Evolutionary conservation across 1,284 basidiomycete species (phyloP), one percentile per base, ranked within the genome.

Genomic region (Wallemia hederae): DNA sequence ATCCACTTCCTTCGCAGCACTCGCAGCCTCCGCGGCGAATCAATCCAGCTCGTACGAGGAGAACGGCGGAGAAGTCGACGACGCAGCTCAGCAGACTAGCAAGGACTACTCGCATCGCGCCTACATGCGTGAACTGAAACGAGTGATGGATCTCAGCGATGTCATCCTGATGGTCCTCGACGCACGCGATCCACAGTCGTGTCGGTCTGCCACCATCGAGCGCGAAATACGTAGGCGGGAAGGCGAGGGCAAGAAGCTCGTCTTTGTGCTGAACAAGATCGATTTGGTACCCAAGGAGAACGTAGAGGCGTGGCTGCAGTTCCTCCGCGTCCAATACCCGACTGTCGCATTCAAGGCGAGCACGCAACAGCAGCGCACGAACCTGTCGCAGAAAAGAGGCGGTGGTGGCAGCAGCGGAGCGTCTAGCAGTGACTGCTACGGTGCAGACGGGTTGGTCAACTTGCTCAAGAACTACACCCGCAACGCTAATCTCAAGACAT

Each of bases 281-380:
- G 89, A 96, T 70, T 77, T 98, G 2, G 82, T 98, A 1, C 89
- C 92, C 1, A 77, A 80, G 59, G 78, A 81, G 19, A 94, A 94
- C 66, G 85, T 91, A 2, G 82, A 91, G 68, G 77, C 78, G 39
- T 98, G 92, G 92, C 75, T 97, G 24, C 80, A 80, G 63, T 80
- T 92, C 69, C 78, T 98, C 2, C 81, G 90, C 15, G 85, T 94
- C 69, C 81, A 83, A 19, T 90, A 89, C 2, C 90, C 92, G 0
- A 91, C 89, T 0, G 77, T 98, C 60, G 88, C 94, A 0, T 97
- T 97, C 76, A 83, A 87, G 64, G 89, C 88, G 0, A 85, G 84
- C 0, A 81, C 85, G 1, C 80, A 85, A 55, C 71, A 74, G 60
- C 90, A 92, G 69, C 80, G 89, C 31, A 76, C 78, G 14, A 82